Conservation (phyloP, 2,329 filamentous ascomycete species). For the Dactylellina sp. region DNA sequence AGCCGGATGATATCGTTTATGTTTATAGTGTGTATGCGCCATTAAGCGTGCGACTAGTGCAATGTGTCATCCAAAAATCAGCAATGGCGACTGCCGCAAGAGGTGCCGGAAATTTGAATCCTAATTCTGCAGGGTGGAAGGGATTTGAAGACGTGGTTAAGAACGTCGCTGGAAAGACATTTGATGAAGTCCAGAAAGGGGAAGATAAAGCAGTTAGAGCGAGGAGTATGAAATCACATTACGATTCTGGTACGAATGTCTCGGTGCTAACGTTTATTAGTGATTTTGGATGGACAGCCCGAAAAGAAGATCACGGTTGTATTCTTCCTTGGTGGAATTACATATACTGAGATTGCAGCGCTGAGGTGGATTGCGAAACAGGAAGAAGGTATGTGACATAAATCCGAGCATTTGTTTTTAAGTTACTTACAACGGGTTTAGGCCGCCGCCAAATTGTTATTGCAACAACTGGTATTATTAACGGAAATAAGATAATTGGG, state of each 20-base stretch:
- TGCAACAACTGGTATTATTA: conserved; percentile 91
- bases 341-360: conserved; percentile 94
- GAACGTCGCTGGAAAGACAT: conserved; percentile 85
- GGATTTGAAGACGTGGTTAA: conserved; percentile 94
- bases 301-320: conserved; percentile 88
- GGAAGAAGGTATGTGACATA: conserved; percentile 69
- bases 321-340: conserved; percentile 98
- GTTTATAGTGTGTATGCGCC: conserved; percentile 98
- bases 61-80: conserved; percentile 91
- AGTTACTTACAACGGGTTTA: conserved; percentile 23
- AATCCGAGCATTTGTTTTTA: background rate
- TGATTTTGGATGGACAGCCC: conserved; percentile 77
- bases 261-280: conserved; percentile 22
- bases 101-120: conserved; percentile 67
- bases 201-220: conserved; percentile 93
- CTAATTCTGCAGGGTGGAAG: conserved; percentile 75
- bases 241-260: background rate
- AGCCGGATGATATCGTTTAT: conserved; percentile 95
- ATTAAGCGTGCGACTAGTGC: conserved; percentile 87
- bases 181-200: conserved; percentile 90
- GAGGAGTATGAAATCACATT: conserved; percentile 63
- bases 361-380: conserved; percentile 88
- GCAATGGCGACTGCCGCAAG: conserved; percentile 78
- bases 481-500: conserved; percentile 88
- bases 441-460: conserved; percentile 86